A percentile compares a stretch with the other conserved stretches of the same genome.
Evolutionary conservation across 1,139 yeast genomes (phyloP).

Genomic region (Pichiaceae sp.): DNA sequence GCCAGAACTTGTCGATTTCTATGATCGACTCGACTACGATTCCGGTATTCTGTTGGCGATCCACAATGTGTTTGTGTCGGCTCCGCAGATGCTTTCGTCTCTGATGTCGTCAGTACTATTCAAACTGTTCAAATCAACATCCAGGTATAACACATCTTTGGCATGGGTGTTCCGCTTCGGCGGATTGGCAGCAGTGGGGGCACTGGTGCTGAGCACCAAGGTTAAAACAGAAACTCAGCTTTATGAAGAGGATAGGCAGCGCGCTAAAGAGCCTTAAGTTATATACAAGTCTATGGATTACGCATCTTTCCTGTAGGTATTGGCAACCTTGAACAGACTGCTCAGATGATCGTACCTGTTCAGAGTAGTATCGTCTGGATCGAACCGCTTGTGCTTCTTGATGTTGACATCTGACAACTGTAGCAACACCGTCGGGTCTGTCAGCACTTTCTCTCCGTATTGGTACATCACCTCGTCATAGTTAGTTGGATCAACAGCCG

Average conservation of each 20-base stretch:
- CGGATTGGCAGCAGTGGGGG: slow-evolving; percentile 34
- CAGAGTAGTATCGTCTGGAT: slow-evolving; percentile 13
- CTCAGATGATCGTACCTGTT: slow-evolving; percentile 15
- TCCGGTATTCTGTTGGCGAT: slow-evolving; percentile 40
- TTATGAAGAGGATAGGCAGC: slow-evolving; percentile 23
- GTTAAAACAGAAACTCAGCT: slow-evolving; percentile 28
- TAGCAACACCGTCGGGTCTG: slow-evolving; percentile 7
- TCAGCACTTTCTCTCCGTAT: slow-evolving; percentile 1
- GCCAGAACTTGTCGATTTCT: slow-evolving; percentile 16
- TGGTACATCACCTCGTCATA: slow-evolving; percentile 1
- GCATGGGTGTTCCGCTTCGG: slow-evolving; percentile 43
- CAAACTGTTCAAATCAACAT: slow-evolving; percentile 19
- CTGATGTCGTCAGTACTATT: slow-evolving; percentile 33
- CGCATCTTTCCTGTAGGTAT: neutral
- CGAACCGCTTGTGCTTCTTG: slow-evolving; percentile 14
- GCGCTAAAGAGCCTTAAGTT: slow-evolving; percentile 5
- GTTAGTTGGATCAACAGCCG: slow-evolving; percentile 5
- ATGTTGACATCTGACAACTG: slow-evolving; percentile 13
- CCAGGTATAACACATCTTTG: slow-evolving; percentile 27
- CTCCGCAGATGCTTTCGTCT: slow-evolving; percentile 39
- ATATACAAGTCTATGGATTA: slow-evolving; percentile 1
- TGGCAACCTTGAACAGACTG: slow-evolving; percentile 10
- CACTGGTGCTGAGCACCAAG: slow-evolving; percentile 27
- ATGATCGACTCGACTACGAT: slow-evolving; percentile 32
- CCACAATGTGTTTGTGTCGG: slow-evolving; percentile 40